Base-by-base conservation (phyloP, 148 eudicot genomes). In the Spergularia marina region DNA sequence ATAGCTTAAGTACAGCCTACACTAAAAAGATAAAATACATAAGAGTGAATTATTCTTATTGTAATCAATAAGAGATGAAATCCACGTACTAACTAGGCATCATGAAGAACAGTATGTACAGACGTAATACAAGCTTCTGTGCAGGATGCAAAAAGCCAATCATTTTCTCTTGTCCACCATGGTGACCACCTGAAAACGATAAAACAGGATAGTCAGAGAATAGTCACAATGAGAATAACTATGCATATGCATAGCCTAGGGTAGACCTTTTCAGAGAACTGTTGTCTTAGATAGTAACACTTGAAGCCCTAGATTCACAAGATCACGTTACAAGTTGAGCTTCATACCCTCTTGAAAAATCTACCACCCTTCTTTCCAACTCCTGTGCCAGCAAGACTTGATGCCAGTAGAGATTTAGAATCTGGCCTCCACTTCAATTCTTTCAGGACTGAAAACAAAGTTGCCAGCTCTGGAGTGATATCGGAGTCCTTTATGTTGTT, bases 381-480 rank as follows among this genome's bases (percentile, higher is more conserved):
- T 67, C 93, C 96, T 23, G 94, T 90, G 68, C 90, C 98, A 18
- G 77, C 85, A 75, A 95, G 96, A 81, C 92, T 85, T 73, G 93
- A 86, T 16, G 88, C 73, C 16, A 95, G 81, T 49, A 90, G 73
- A 77, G 96, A 92, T 76, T 77, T 86, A 70, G 98, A 83, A 92
- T 90, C 96, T 58, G 98, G 98, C 71, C 90, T 77, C 98, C 98
- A 95, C 72, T 89, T 95, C 76, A 95, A 74, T 85, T 90, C 97
- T 82, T 92, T 92, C 71, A 95, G 90, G 73, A 74, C 83, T 58
- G 89, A 89, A 82, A 95, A 92, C 70, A 92, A 71, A 49, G 84
- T 80, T 34, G 98, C 98, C 74, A 95, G 76, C 56, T 86, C 91
- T 23, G 96, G 83, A 66, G 98, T 85, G 60, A 92, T 84, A 68